phyloP scores from a whole-genome alignment of 495 filamentous ascomycete species.

The Lophiotrema nucula region DNA sequence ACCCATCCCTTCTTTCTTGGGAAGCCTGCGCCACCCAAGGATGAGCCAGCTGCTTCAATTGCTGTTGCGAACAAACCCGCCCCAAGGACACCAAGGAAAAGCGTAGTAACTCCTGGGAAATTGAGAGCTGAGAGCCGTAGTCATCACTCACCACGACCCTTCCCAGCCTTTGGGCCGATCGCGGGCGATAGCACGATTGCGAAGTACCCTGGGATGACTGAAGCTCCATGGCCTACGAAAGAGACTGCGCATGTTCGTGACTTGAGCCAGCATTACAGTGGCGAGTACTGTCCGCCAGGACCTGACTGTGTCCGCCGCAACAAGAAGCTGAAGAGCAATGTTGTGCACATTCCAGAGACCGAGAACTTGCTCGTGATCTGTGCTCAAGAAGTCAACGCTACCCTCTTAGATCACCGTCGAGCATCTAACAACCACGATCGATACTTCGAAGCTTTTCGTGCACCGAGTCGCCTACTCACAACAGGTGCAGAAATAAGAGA shows the following conservation, averaged over 20 bases:
- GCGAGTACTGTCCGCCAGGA: not conserved
- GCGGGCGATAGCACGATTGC: slow-evolving; percentile 12
- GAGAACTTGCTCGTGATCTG: slow-evolving; percentile 26
- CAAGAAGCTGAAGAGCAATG: slow-evolving; percentile 33
- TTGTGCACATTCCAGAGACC: slow-evolving; percentile 14
- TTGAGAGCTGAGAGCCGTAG: slow-evolving; percentile 33
- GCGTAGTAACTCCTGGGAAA: slow-evolving; percentile 43
- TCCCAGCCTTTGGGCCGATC: slow-evolving; percentile 23
- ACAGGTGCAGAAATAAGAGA: slow-evolving; percentile 35
- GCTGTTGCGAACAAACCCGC: slow-evolving; percentile 22
- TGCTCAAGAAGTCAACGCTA: slow-evolving; percentile 8
- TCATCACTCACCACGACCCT: not conserved
- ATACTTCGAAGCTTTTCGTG: slow-evolving; percentile 11
- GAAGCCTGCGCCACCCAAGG: slow-evolving; percentile 34
- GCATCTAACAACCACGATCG: not conserved
- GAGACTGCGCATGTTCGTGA: slow-evolving; percentile 39
- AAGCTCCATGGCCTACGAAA: slow-evolving; percentile 39
- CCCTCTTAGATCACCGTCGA: not conserved
- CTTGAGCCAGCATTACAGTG: not conserved
- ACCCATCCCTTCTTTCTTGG: slow-evolving; percentile 81
- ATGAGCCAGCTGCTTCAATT: slow-evolving; percentile 18
- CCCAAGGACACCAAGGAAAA: slow-evolving; percentile 26
- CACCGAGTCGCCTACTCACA: slow-evolving; percentile 37
- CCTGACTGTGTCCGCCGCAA: not conserved
- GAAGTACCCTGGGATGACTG: slow-evolving; percentile 36